phyloP scores from a whole-genome alignment of 2,329 filamentous ascomycete genomes.

The Aspergillus nomiae region DNA sequence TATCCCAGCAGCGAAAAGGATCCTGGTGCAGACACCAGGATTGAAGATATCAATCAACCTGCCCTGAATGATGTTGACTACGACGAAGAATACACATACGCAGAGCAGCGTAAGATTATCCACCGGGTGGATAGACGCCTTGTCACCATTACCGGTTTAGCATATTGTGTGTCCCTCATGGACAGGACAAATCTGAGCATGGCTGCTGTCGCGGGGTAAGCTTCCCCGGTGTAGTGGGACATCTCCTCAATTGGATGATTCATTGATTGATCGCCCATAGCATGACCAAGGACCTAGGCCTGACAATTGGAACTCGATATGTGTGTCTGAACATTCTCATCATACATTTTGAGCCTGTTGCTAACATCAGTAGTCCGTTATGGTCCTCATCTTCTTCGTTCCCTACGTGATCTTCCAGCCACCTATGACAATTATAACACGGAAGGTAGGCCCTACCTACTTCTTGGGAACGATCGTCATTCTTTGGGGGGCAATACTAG shows the following conservation, averaged over 20 bases:
- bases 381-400: slow-evolving; percentile 34
- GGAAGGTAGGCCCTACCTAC: slow-evolving; percentile 30
- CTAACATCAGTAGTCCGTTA: slow-evolving; percentile 24
- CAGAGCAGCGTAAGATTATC: slow-evolving; percentile 69
- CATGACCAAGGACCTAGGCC: slow-evolving; percentile 30
- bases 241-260: slow-evolving; percentile 29
- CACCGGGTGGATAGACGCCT: slow-evolving; percentile 68
- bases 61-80: slow-evolving; percentile 19
- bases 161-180: slow-evolving; percentile 78
- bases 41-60: slow-evolving; percentile 21
- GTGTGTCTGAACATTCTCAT: slow-evolving; percentile 51
- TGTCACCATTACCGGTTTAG: slow-evolving; percentile 61
- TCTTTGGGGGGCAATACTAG: slow-evolving; percentile 29
- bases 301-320: slow-evolving; percentile 32
- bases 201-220: slow-evolving; percentile 69
- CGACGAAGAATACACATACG: slow-evolving; percentile 51
- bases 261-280: slow-evolving; percentile 53
- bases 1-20: not conserved
- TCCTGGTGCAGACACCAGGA: not conserved
- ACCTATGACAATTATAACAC: slow-evolving; percentile 31
- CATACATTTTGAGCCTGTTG: not conserved
- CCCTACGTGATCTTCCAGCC: slow-evolving; percentile 34
- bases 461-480: slow-evolving; percentile 32
- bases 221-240: slow-evolving; percentile 48
- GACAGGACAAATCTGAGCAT: slow-evolving; percentile 73